These are phyloP conservation scores for Aspergillus fumigatus DNA, from an alignment of 2,329 filamentous ascomycete species.

Conservation along the genomic window DNA sequence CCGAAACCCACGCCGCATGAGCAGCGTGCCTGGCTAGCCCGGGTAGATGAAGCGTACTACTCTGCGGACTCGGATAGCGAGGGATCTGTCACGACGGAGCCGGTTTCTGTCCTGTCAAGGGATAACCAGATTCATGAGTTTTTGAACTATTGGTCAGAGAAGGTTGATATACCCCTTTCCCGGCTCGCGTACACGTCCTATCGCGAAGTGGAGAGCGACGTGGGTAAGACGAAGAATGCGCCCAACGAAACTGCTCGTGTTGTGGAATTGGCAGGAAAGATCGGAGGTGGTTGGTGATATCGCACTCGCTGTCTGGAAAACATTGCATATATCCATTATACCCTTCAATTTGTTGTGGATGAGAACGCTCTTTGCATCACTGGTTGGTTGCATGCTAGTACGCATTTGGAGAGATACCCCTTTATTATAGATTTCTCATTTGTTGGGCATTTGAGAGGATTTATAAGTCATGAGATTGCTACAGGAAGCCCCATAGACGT, in stretches of 20 bases:
- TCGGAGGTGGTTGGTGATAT: conserved; percentile 84
- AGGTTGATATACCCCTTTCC: conserved; percentile 66
- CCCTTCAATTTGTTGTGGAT: background rate
- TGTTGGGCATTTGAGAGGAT: background rate
- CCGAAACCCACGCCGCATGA: conserved; percentile 66
- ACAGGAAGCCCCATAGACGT: background rate
- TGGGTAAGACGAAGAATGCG: conserved; percentile 65
- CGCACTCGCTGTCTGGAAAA: background rate
- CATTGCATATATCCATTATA: conserved; percentile 1
- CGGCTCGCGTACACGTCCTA: conserved; percentile 81
- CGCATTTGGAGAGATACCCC: background rate
- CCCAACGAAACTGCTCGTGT: conserved; percentile 72
- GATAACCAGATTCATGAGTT: conserved; percentile 53
- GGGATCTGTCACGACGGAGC: conserved; percentile 20
- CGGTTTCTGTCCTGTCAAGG: conserved; percentile 22
- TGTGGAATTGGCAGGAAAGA: conserved; percentile 81
- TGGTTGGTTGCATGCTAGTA: background rate
- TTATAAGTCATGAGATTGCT: background rate
- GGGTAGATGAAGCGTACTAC: conserved; percentile 86
- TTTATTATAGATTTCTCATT: background rate
- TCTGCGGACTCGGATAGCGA: conserved; percentile 56
- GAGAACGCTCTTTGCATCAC: background rate
- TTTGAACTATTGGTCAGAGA: conserved; percentile 69
- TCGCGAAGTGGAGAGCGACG: conserved; percentile 88
- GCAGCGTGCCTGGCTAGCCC: conserved; percentile 79